phyloP scores from a whole-genome alignment of 2,329 filamentous ascomycete species.

The Ascochyta viciae-villosae region DNA sequence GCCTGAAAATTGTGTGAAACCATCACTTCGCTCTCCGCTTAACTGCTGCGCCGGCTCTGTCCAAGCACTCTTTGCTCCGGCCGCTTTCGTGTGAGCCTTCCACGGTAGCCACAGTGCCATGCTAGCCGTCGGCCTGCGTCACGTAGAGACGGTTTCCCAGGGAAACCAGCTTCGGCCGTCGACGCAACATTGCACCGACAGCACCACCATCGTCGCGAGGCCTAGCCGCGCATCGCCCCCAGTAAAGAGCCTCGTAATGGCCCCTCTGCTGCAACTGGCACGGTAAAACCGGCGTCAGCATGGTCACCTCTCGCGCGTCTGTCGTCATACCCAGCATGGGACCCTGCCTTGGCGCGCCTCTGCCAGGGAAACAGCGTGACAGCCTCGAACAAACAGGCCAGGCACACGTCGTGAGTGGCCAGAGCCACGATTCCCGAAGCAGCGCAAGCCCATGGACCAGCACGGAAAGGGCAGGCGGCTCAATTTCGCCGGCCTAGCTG shows the following conservation, averaged over 20 bases:
- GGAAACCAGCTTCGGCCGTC: constrained; percentile 26
- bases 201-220: constrained; percentile 21
- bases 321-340: constrained; percentile 40
- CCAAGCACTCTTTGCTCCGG: constrained; percentile 22
- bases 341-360: constrained; percentile 31
- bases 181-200: constrained; percentile 15
- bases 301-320: constrained; percentile 28
- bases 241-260: constrained; percentile 8
- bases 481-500: constrained; percentile 37
- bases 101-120: constrained; percentile 10
- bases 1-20: constrained; percentile 35
- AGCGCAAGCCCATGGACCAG: constrained; percentile 15
- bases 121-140: constrained; percentile 28
- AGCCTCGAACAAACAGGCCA: constrained; percentile 26
- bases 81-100: constrained; percentile 18
- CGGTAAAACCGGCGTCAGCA: constrained; percentile 24
- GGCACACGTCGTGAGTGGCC: constrained; percentile 30
- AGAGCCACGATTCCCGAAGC: constrained; percentile 24
- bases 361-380: constrained; percentile 34
- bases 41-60: constrained; percentile 25
- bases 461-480: constrained; percentile 40
- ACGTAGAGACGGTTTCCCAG: constrained; percentile 35
- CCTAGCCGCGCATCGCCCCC: constrained; percentile 20
- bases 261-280: constrained; percentile 28
- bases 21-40: constrained; percentile 33